phyloP scores from a whole-genome alignment of 2,329 filamentous ascomycete genomes.

The Phaeosphaeriaceae sp. region DNA sequence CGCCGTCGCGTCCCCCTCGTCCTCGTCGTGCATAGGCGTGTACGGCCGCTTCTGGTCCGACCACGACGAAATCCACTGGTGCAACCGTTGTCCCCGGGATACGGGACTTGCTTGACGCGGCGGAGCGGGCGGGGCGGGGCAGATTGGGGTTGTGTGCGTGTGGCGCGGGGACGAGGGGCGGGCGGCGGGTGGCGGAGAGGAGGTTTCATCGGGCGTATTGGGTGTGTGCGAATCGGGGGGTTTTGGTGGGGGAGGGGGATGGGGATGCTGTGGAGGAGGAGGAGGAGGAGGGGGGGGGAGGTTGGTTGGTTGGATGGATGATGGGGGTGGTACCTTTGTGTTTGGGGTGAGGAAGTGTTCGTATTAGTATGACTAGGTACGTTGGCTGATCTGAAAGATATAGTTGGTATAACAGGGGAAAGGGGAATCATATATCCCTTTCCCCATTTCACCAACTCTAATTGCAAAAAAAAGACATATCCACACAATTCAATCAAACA shows the following conservation, averaged over 20 bases:
- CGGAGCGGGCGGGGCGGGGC: not conserved
- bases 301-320: not conserved
- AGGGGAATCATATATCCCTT: too few relatives aligned
- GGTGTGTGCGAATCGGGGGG: slow-evolving; percentile 26
- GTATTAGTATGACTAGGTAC: too few relatives aligned
- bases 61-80: slow-evolving; percentile 35
- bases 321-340: too few relatives aligned
- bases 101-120: not conserved
- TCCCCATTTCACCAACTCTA: too few relatives aligned
- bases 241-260: slow-evolving; percentile 13
- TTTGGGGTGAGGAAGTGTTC: too few relatives aligned
- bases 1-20: slow-evolving; percentile 7
- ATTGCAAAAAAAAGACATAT: too few relatives aligned
- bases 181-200: slow-evolving; percentile 22
- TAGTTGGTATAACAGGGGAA: too few relatives aligned
- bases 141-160: slow-evolving; percentile 10
- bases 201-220: slow-evolving; percentile 41
- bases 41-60: slow-evolving; percentile 26
- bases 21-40: slow-evolving; percentile 31
- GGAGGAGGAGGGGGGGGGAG: not conserved
- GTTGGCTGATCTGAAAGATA: too few relatives aligned
- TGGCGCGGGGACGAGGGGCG: slow-evolving; percentile 22
- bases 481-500: too few relatives aligned
- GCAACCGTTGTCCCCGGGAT: slow-evolving; percentile 24
- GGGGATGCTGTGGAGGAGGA: not conserved